Percentiles rank a stretch among this genome's conserved stretches.
phyloP scores from a whole-genome alignment of 345 rosid genomes.

The Camelina neglecta region DNA sequence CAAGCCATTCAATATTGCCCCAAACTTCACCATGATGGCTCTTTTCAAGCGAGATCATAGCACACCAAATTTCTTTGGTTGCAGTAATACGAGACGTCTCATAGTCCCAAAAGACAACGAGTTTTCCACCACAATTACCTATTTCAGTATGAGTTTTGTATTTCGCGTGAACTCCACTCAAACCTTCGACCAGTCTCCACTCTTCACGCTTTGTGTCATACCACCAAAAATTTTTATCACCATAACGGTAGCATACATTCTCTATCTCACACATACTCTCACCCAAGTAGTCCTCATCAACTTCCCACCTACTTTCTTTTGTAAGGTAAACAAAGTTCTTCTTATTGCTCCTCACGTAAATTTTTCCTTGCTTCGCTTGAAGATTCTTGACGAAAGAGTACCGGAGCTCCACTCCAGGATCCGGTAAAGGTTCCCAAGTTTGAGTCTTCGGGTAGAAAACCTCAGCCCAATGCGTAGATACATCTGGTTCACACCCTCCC shows the following conservation, averaged over 20 bases:
- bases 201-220: neutral
- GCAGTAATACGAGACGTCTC: neutral
- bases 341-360: neutral
- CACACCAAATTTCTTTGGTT: neutral
- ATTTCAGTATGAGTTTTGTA: neutral
- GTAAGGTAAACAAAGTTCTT: neutral
- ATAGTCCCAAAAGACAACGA: neutral
- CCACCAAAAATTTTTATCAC: neutral
- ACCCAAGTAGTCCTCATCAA: neutral
- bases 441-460: slow-evolving; percentile 4
- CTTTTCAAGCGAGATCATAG: neutral
- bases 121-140: neutral
- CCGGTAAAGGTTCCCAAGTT: slow-evolving; percentile 18
- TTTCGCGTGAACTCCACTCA: neutral
- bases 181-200: neutral
- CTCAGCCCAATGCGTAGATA: neutral
- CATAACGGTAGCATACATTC: neutral
- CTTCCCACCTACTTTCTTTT: slow-evolving; percentile 5
- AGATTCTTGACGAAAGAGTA: neutral
- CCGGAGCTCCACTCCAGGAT: slow-evolving; percentile 18
- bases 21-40: neutral
- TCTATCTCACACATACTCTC: neutral
- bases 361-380: neutral
- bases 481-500: slow-evolving; percentile 4
- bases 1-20: neutral